These are phyloP conservation scores for Chytriomyces confervae DNA, from an alignment of 192 early-diverging fungal genomes.

Conservation along the genomic window DNA sequence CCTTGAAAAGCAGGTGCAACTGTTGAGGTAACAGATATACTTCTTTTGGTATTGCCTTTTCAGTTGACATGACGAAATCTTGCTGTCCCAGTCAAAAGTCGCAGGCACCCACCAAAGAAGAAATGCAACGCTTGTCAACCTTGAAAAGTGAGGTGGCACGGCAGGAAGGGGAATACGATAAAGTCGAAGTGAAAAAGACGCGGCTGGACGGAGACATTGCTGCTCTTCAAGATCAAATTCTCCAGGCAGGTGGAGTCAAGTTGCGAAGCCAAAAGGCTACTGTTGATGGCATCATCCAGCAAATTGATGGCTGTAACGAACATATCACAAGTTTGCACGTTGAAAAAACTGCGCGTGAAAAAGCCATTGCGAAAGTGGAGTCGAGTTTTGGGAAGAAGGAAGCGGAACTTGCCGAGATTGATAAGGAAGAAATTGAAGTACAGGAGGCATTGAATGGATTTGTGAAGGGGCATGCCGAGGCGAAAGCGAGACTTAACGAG, in stretches of 20 bases:
- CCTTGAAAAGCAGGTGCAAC: slow-evolving; percentile 67
- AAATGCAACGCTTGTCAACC: slow-evolving; percentile 58
- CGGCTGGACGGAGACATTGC: slow-evolving; percentile 81
- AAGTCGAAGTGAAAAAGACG: slow-evolving; percentile 56
- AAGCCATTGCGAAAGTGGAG: slow-evolving; percentile 73
- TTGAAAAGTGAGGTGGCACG: slow-evolving; percentile 31
- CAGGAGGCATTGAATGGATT: slow-evolving; percentile 62
- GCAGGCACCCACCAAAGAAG: slow-evolving; percentile 36
- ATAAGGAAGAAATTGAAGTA: slow-evolving; percentile 67
- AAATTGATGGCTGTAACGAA: slow-evolving; percentile 72
- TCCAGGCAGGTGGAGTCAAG: slow-evolving; percentile 88
- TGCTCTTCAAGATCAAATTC: slow-evolving; percentile 84
- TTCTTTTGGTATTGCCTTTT: background rate
- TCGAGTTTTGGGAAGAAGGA: slow-evolving; percentile 69
- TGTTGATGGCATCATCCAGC: slow-evolving; percentile 79
- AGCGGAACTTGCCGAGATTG: slow-evolving; percentile 67
- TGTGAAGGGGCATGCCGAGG: slow-evolving; percentile 26
- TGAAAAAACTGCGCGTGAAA: slow-evolving; percentile 75
- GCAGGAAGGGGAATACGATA: slow-evolving; percentile 9
- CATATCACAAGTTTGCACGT: slow-evolving; percentile 76
- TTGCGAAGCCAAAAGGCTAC: slow-evolving; percentile 85
- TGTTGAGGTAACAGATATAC: slow-evolving; percentile 50
- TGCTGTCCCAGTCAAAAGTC: slow-evolving; percentile 35
- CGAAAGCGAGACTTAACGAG: background rate
- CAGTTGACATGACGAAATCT: background rate